Percentiles rank a stretch among this genome's conserved stretches.
phyloP scores from a whole-genome alignment of 2,329 filamentous ascomycete species.

The Didymella keratinophila region DNA sequence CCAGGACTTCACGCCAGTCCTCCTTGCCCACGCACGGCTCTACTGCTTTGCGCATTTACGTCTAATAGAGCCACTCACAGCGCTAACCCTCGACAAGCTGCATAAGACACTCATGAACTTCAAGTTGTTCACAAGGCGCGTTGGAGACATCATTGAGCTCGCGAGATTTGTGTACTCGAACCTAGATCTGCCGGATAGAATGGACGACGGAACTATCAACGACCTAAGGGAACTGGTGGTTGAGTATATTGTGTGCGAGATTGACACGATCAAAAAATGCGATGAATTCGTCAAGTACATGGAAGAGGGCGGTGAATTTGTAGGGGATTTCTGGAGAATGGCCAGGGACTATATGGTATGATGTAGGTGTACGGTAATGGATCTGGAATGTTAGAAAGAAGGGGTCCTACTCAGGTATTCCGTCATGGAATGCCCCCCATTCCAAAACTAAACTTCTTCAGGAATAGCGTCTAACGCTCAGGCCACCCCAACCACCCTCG shows the following conservation, averaged over 20 bases:
- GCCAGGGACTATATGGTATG: slow-evolving; percentile 17
- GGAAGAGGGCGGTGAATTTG: slow-evolving; percentile 36
- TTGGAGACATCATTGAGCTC: slow-evolving; percentile 26
- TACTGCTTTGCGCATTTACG: slow-evolving; percentile 23
- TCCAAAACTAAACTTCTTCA: no score
- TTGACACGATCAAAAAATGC: slow-evolving; percentile 25
- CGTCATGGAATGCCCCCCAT: no score
- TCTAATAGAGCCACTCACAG: slow-evolving; percentile 23
- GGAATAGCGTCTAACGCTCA: no score
- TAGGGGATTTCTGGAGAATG: slow-evolving; percentile 33
- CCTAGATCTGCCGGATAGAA: slow-evolving; percentile 22
- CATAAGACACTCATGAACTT: slow-evolving; percentile 27
- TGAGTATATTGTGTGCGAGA: slow-evolving; percentile 31
- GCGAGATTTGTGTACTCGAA: slow-evolving; percentile 23
- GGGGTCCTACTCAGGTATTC: no score
- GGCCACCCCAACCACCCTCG: no score
- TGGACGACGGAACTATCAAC: slow-evolving; percentile 19
- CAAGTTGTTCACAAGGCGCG: slow-evolving; percentile 17
- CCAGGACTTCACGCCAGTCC: slow-evolving; percentile 34
- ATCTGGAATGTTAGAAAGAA: background rate
- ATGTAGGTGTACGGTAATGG: background rate
- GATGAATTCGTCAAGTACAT: slow-evolving; percentile 26
- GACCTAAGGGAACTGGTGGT: slow-evolving; percentile 26
- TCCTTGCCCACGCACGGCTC: slow-evolving; percentile 27
- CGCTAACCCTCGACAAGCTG: slow-evolving; percentile 26